Evolutionary conservation across 1,284 basidiomycete genomes (phyloP).

Genomic region (Trichosporon sp.): DNA sequence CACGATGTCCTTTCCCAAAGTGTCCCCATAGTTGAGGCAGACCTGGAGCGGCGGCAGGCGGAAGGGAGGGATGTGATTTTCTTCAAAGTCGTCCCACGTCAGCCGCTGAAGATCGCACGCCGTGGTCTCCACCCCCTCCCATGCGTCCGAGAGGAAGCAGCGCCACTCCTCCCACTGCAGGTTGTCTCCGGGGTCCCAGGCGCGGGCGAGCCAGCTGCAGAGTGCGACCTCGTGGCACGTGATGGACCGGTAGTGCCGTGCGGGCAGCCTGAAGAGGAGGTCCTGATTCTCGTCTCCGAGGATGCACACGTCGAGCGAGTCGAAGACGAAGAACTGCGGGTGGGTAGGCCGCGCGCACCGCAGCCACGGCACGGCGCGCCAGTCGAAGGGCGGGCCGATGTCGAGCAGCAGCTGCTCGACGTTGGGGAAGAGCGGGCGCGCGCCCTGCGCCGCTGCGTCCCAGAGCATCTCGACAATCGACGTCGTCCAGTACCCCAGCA

Average conservation of each 20-base stretch:
- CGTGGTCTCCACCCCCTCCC: neutral
- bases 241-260: too few relatives aligned
- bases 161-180: neutral
- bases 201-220: neutral
- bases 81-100: neutral
- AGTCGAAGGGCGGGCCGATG: neutral
- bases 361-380: too few relatives aligned
- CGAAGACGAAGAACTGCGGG: too few relatives aligned
- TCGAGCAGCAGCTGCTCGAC: neutral
- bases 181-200: neutral
- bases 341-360: too few relatives aligned
- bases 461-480: neutral
- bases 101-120: neutral
- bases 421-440: neutral
- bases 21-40: neutral
- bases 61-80: neutral
- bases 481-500: neutral
- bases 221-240: neutral
- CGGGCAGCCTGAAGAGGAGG: too few relatives aligned
- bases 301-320: too few relatives aligned
- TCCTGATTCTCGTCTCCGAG: too few relatives aligned
- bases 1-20: neutral
- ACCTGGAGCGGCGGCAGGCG: neutral
- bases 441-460: neutral
- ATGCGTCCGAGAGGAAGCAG: neutral